A percentile compares a stretch with the other conserved stretches of the same genome.
phyloP scores from a whole-genome alignment of 1,284 basidiomycete genomes.

The Cutaneotrichosporon sp. region DNA sequence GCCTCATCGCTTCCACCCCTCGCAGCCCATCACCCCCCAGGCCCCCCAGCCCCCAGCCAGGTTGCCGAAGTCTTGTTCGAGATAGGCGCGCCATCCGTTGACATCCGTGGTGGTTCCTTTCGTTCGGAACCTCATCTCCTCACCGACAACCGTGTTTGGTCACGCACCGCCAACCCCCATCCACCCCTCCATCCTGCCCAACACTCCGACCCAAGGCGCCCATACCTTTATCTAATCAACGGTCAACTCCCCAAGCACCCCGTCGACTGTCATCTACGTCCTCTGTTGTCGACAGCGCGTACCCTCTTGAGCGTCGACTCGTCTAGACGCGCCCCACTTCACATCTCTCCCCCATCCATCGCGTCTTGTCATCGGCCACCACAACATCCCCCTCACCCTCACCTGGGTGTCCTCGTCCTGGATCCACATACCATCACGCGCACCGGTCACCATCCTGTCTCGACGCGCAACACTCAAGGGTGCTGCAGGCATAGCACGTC shows the following conservation, averaged over 20 bases:
- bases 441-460: conserved; percentile 4
- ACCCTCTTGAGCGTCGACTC: neutral
- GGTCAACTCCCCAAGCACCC: neutral
- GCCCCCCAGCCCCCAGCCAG: no score
- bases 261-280: neutral
- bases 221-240: conserved; percentile 12
- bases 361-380: neutral
- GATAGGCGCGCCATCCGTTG: neutral
- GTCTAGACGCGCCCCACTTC: neutral
- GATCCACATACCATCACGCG: neutral
- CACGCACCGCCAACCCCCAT: conserved; percentile 5
- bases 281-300: neutral
- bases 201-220: neutral
- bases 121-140: neutral
- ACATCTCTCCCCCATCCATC: neutral
- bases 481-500: neutral
- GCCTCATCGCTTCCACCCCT: no score
- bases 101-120: neutral
- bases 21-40: no score
- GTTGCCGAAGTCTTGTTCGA: no score
- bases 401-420: neutral
- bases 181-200: conserved; percentile 2
- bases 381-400: no score
- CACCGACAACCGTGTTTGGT: conserved; percentile 8
- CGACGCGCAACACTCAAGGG: neutral